These are phyloP conservation scores for Aureobasidium sp. DNA, from an alignment of 2,329 filamentous ascomycete genomes.

Conservation along the genomic window DNA sequence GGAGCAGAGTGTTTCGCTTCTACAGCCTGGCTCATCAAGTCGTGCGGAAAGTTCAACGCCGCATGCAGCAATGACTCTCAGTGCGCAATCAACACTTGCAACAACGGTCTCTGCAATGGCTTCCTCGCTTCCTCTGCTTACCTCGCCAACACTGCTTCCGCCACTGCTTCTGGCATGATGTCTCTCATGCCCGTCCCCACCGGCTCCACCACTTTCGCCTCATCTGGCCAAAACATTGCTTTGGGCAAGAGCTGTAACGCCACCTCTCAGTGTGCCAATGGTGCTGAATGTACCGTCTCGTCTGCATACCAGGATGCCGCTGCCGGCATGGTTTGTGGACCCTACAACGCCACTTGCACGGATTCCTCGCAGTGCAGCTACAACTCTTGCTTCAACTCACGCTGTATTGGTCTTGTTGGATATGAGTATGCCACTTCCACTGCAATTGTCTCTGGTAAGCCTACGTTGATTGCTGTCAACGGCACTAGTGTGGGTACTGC, in stretches of 20 bases:
- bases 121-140: conserved; percentile 15
- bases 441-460: background rate
- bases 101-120: conserved; percentile 21
- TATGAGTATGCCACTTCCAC: background rate
- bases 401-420: conserved; percentile 20
- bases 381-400: conserved; percentile 21
- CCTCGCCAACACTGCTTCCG: background rate
- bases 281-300: conserved; percentile 18
- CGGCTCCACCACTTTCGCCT: conserved; percentile 6
- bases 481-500: background rate
- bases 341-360: conserved; percentile 21
- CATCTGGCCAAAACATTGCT: conserved; percentile 8
- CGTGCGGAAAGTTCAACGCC: conserved; percentile 22
- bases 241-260: conserved; percentile 19
- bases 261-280: conserved; percentile 16
- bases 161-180: conserved; percentile 14
- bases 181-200: background rate
- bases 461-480: background rate
- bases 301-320: conserved; percentile 15
- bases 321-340: conserved; percentile 16
- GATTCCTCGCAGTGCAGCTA: conserved; percentile 19
- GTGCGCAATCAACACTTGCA: conserved; percentile 23
- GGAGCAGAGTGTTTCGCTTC: conserved; percentile 19
- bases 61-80: conserved; percentile 18
- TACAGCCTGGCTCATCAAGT: conserved; percentile 15